Conservation (phyloP, 1,139 yeast species). For the Debaryomyces udenii region DNA sequence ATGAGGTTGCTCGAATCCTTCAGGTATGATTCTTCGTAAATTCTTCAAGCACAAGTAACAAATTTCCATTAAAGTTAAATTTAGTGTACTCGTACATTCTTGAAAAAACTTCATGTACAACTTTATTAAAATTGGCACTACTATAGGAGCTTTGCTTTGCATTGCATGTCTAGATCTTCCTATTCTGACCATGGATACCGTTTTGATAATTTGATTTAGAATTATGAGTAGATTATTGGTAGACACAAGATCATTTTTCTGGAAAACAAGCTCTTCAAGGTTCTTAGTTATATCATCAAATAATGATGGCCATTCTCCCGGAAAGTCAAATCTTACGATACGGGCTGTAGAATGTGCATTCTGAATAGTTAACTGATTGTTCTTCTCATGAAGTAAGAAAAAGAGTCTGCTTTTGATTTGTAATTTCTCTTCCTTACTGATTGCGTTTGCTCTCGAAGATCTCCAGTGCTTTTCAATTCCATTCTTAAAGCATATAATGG, state of each 20-base stretch:
- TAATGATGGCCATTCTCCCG: conserved; percentile 79
- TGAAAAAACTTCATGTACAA: conserved; percentile 63
- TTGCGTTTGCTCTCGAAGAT: conserved; percentile 57
- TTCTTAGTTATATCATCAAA: conserved; percentile 59
- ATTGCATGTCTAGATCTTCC: conserved; percentile 82
- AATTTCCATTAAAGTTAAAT: conserved; percentile 59
- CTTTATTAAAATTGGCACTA: conserved; percentile 61
- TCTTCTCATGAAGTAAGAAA: conserved; percentile 63
- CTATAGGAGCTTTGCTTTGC: conserved; percentile 67
- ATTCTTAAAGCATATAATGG: conserved; percentile 85
- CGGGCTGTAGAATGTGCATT: conserved; percentile 81
- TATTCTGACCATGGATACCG: conserved; percentile 71
- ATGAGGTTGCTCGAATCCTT: conserved; percentile 74
- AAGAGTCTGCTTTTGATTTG: conserved; percentile 65
- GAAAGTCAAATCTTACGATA: conserved; percentile 83
- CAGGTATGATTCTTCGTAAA: conserved; percentile 71
- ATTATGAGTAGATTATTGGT: conserved; percentile 66
- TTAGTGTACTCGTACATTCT: conserved; percentile 56
- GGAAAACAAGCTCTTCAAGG: conserved; percentile 49
- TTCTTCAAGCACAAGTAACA: conserved; percentile 79
- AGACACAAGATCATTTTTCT: conserved; percentile 50
- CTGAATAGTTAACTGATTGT: conserved; percentile 74
- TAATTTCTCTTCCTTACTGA: conserved; percentile 67
- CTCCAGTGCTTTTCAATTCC: conserved; percentile 88
- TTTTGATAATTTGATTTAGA: conserved; percentile 76